These are phyloP conservation scores for Lipomyces yamadae DNA, from an alignment of 805 yeast genomes.

Conservation along the genomic window DNA sequence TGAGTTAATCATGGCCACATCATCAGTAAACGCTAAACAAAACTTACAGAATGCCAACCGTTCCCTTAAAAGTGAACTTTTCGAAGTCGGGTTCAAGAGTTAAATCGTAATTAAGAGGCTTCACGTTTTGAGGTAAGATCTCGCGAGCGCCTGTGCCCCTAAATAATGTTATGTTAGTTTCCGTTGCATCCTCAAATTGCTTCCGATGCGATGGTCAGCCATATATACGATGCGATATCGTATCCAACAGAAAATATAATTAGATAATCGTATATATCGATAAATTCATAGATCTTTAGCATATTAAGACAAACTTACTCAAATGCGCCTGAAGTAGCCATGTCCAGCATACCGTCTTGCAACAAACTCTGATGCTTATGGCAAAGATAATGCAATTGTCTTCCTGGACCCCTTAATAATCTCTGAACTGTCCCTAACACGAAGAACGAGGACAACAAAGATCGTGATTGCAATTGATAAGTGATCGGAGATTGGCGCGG, in stretches of 20 bases:
- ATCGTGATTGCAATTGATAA: background rate
- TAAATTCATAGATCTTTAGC: background rate
- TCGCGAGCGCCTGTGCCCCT: constrained; percentile 42
- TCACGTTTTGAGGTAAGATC: constrained; percentile 66
- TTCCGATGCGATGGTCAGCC: background rate
- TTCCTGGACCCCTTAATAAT: background rate
- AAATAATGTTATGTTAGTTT: constrained; percentile 6
- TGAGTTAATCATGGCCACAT: background rate
- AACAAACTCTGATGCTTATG: constrained; percentile 23
- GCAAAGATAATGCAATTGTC: constrained; percentile 27
- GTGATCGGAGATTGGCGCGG: background rate
- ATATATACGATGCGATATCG: background rate
- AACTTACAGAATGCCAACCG: constrained; percentile 51
- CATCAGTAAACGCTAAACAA: constrained; percentile 45
- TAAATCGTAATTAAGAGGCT: constrained; percentile 75
- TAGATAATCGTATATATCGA: background rate
- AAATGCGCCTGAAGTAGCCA: constrained; percentile 28
- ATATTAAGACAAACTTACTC: constrained; percentile 6
- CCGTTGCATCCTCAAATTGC: background rate
- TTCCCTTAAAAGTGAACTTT: constrained; percentile 55
- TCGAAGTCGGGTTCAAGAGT: constrained; percentile 64
- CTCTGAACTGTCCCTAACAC: background rate
- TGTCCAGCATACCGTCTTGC: constrained; percentile 36
- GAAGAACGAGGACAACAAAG: constrained; percentile 1
- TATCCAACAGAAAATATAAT: background rate